Evolutionary conservation across 306 rosid species (phyloP).

Genomic region (Rosa rugosa): DNA sequence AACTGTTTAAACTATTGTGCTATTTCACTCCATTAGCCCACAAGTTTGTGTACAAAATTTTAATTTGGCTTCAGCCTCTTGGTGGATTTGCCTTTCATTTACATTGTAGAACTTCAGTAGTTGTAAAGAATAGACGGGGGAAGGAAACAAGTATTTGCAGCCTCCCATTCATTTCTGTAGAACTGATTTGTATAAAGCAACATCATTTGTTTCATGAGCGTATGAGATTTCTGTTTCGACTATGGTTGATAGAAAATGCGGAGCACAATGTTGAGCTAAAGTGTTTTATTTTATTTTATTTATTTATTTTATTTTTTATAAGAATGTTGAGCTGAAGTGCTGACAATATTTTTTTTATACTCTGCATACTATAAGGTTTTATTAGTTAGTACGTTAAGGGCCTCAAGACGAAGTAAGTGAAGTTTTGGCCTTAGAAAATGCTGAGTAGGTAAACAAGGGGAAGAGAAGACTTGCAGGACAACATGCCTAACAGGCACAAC

Average conservation of each 20-base stretch:
- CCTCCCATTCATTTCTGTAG: constrained; percentile 6
- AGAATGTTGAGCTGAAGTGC: background rate
- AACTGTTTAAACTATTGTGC: background rate
- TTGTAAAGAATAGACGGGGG: background rate
- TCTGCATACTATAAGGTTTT: background rate
- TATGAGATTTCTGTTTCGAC: background rate
- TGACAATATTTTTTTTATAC: background rate
- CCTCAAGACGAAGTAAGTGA: background rate
- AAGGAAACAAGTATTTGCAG: background rate
- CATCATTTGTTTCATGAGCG: background rate
- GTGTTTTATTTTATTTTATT: too few species aligned
- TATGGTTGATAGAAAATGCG: background rate
- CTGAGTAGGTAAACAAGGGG: background rate
- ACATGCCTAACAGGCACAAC: background rate
- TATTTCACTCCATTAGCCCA: background rate
- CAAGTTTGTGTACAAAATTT: background rate
- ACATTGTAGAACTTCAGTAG: background rate
- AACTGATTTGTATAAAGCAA: background rate
- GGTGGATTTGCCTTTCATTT: constrained; percentile 1
- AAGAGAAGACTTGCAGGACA: background rate
- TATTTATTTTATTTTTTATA: too few species aligned
- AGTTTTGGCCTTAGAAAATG: background rate
- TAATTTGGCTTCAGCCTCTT: background rate
- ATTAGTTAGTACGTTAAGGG: background rate
- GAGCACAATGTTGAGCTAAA: background rate